phyloP scores from a whole-genome alignment of 2,329 filamentous ascomycete genomes.

The Alternaria ethzedia region DNA sequence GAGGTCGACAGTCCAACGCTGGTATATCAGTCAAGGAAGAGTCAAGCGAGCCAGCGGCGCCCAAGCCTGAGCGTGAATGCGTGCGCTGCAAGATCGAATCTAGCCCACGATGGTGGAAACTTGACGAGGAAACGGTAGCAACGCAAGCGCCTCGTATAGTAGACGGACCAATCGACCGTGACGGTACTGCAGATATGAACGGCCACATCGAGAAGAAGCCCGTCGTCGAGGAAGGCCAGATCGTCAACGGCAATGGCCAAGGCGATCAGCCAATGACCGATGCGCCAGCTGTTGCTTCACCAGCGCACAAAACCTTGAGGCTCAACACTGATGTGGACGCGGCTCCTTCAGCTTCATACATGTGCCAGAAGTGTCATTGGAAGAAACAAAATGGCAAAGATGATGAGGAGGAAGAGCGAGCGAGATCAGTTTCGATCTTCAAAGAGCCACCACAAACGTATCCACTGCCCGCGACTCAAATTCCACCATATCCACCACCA shows the following conservation, averaged over 20 bases:
- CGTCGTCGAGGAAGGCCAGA: slow-evolving; percentile 21
- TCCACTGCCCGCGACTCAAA: slow-evolving; percentile 41
- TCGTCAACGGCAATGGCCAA: slow-evolving; percentile 29
- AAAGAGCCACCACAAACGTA: slow-evolving; percentile 43
- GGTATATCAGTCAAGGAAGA: slow-evolving; percentile 48
- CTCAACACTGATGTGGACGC: slow-evolving; percentile 32
- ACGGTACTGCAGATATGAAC: slow-evolving; percentile 27
- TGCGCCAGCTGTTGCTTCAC: slow-evolving; percentile 29
- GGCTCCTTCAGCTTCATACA: slow-evolving; percentile 30
- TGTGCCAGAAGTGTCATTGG: slow-evolving; percentile 59
- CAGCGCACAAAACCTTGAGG: slow-evolving; percentile 23
- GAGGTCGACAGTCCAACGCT: slow-evolving; percentile 44
- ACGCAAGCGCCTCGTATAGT: slow-evolving; percentile 17
- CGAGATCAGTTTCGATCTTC: slow-evolving; percentile 35
- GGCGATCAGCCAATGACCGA: slow-evolving; percentile 40
- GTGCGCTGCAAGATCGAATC: slow-evolving; percentile 65
- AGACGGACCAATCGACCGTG: slow-evolving; percentile 29
- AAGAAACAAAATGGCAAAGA: slow-evolving; percentile 49
- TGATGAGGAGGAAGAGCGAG: slow-evolving; percentile 37
- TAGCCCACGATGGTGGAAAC: slow-evolving; percentile 66
- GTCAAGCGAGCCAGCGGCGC: slow-evolving; percentile 36
- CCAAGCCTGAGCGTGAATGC: slow-evolving; percentile 49
- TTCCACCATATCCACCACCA: slow-evolving; percentile 31
- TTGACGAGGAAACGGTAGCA: slow-evolving; percentile 25
- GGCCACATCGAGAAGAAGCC: slow-evolving; percentile 23